A percentile compares a stretch with the other conserved stretches of the same genome.
phyloP scores from a whole-genome alignment of 805 yeast species.

The Barnettozyma sp. region DNA sequence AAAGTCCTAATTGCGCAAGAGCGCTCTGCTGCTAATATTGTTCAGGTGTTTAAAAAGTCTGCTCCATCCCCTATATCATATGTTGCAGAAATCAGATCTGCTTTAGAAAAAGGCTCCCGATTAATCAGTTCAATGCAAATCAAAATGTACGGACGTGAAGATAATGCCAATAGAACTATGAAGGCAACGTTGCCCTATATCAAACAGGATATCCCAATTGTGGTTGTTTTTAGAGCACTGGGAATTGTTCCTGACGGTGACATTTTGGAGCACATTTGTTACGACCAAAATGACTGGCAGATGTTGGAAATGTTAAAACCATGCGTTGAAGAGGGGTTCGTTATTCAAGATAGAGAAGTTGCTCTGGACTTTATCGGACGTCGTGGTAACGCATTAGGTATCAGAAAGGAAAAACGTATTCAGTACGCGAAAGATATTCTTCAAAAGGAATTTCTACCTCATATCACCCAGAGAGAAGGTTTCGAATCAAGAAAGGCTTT shows the following conservation, averaged over 20 bases:
- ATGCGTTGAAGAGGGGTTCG: conserved; percentile 98
- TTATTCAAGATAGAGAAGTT: conserved; percentile 95
- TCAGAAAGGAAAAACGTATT: conserved; percentile 94
- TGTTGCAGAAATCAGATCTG: conserved; percentile 94
- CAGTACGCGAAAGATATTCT: conserved; percentile 95
- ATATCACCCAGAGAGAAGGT: conserved; percentile 95
- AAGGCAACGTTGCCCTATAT: conserved; percentile 95
- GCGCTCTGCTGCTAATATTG: conserved; percentile 96
- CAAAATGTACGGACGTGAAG: conserved; percentile 80
- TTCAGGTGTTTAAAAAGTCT: conserved; percentile 95
- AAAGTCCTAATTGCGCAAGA: conserved; percentile 98
- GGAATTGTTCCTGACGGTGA: conserved; percentile 99
- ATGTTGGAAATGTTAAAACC: conserved; percentile 99
- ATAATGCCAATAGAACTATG: conserved; percentile 75
- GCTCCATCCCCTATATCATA: conserved; percentile 96
- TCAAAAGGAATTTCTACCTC: conserved; percentile 94
- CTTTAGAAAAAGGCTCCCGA: conserved; percentile 95
- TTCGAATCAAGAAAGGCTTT: conserved; percentile 95
- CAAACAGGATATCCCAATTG: conserved; percentile 94
- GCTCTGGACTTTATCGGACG: conserved; percentile 97
- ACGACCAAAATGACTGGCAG: conserved; percentile 97
- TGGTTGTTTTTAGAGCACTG: conserved; percentile 92
- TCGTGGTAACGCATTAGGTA: conserved; percentile 95
- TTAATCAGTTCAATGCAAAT: conserved; percentile 91
- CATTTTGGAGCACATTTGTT: conserved; percentile 94